phyloP scores from a whole-genome alignment of 768 basidiomycete genomes.

The Leucocoprinus sp. region DNA sequence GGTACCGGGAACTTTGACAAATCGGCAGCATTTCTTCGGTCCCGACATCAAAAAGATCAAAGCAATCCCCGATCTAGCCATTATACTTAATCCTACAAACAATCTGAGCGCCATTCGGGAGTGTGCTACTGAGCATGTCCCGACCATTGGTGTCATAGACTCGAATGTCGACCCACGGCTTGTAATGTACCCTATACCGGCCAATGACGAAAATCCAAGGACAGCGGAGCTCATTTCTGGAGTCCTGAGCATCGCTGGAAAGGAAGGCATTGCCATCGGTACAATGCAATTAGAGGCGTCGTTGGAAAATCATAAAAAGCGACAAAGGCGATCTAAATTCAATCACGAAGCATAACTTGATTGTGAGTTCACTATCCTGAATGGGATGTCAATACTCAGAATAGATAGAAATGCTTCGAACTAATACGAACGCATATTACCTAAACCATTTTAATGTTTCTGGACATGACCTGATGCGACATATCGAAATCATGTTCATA shows the following conservation, averaged over 20 bases:
- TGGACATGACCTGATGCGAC: too few species aligned
- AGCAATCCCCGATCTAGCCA: slow-evolving; percentile 76
- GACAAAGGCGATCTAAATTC: slow-evolving; percentile 17
- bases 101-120: slow-evolving; percentile 86
- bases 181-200: slow-evolving; percentile 97
- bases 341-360: slow-evolving; percentile 12
- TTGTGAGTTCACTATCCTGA: too few species aligned
- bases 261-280: slow-evolving; percentile 56
- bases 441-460: too few species aligned
- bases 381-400: too few species aligned
- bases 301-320: slow-evolving; percentile 21
- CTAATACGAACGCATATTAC: too few species aligned
- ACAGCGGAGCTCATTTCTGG: slow-evolving; percentile 89
- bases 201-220: slow-evolving; percentile 91
- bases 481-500: too few species aligned
- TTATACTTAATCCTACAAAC: slow-evolving; percentile 85
- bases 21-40: slow-evolving; percentile 70
- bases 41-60: slow-evolving; percentile 42
- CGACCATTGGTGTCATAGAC: slow-evolving; percentile 91
- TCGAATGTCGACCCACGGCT: slow-evolving; percentile 93
- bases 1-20: slow-evolving; percentile 94
- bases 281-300: slow-evolving; percentile 21
- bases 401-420: too few species aligned
- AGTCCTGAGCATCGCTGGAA: slow-evolving; percentile 80
- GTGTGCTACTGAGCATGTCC: slow-evolving; percentile 82